Evolutionary conservation across 208 protist genomes (phyloP).

Genomic region (Leishmania martiniquensis): DNA sequence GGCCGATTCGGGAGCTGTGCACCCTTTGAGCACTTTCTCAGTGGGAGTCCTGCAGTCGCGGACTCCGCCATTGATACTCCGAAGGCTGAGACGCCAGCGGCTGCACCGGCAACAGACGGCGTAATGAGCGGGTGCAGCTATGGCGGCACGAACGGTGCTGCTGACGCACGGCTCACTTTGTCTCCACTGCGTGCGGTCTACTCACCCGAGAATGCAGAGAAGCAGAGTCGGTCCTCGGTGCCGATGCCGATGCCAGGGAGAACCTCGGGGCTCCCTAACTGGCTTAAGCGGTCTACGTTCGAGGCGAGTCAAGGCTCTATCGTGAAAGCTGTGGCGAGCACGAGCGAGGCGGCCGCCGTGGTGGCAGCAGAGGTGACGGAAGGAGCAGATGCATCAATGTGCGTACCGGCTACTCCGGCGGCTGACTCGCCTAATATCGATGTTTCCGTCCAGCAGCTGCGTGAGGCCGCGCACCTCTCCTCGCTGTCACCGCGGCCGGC

Average conservation of each 20-base stretch:
- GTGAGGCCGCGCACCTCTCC: background rate
- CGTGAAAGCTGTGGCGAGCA: background rate
- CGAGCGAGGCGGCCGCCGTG: background rate
- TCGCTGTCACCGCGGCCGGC: background rate
- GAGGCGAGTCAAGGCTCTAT: background rate
- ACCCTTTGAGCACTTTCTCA: background rate
- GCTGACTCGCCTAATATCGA: background rate
- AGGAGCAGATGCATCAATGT: background rate
- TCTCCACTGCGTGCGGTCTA: background rate
- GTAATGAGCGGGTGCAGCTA: background rate
- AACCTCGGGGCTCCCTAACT: conserved; percentile 10
- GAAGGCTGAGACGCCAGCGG: background rate
- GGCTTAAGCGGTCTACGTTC: conserved; percentile 9
- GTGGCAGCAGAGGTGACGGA: background rate
- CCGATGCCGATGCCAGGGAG: no score
- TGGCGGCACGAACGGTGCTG: background rate
- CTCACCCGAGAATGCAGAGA: background rate
- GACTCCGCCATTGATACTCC: background rate
- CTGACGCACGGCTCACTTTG: background rate
- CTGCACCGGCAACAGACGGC: conserved; percentile 6
- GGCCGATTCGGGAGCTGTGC: background rate
- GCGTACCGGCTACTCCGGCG: background rate
- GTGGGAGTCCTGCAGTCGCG: background rate
- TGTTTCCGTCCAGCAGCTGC: no score
- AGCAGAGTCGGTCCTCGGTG: background rate